Evolutionary conservation across 164 flowering plant species (phyloP).

Genomic region (Stephania yunnanensis): DNA sequence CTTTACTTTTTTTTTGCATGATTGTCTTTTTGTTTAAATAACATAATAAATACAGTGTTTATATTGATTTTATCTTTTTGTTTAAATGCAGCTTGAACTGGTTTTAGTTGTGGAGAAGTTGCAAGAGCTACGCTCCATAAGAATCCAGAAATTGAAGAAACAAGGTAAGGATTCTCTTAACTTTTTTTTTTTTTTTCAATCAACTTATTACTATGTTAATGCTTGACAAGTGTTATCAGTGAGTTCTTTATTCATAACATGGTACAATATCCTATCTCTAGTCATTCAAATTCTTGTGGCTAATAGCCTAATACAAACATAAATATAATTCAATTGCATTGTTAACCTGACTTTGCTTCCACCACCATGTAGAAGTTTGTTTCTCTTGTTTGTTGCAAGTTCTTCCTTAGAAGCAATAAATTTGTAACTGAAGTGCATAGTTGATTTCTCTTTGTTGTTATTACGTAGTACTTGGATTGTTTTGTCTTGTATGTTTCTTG

Average conservation of each 20-base stretch:
- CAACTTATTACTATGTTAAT: neutral
- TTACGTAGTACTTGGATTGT: neutral
- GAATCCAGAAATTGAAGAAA: slow-evolving; percentile 81
- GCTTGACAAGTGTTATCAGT: neutral
- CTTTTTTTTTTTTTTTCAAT: neutral
- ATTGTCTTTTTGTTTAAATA: neutral
- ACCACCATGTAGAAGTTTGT: neutral
- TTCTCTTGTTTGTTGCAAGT: neutral
- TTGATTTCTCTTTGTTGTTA: neutral
- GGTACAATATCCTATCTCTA: neutral
- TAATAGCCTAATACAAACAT: neutral
- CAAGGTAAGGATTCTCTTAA: slow-evolving; percentile 46
- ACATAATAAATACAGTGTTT: no score
- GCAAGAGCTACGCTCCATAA: slow-evolving; percentile 78
- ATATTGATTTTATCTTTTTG: no score
- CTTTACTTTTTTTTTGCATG: neutral
- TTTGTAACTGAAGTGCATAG: neutral
- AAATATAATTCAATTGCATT: neutral
- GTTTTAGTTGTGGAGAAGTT: slow-evolving; percentile 80
- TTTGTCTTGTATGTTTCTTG: neutral
- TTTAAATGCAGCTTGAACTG: slow-evolving; percentile 66
- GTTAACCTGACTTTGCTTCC: neutral
- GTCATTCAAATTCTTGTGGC: neutral
- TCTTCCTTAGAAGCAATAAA: neutral
- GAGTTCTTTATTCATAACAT: neutral